A percentile compares a stretch with the other conserved stretches of the same genome.
Conservation (phyloP, 2,329 filamentous ascomycete species). For the Aspergillus tanneri region DNA sequence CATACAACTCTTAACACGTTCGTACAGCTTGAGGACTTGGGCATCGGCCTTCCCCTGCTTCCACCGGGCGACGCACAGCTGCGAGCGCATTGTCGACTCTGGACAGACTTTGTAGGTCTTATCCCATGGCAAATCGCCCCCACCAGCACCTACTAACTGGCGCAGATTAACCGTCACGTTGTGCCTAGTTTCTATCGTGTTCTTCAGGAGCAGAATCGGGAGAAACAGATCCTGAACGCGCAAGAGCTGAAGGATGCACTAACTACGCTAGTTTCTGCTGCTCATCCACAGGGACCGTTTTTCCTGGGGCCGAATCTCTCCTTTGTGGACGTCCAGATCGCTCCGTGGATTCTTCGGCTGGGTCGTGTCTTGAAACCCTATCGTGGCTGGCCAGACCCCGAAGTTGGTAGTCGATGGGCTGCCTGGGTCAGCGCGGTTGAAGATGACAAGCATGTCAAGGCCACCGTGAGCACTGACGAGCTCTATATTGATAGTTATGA, state of each 20-base stretch:
- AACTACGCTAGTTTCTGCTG: slow-evolving; percentile 58
- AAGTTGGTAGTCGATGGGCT: slow-evolving; percentile 64
- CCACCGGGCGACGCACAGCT: slow-evolving; percentile 64
- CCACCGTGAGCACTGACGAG: slow-evolving; percentile 65
- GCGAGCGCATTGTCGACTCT: slow-evolving; percentile 72
- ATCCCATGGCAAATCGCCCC: slow-evolving; percentile 2
- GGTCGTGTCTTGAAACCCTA: slow-evolving; percentile 65
- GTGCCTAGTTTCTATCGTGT: slow-evolving; percentile 74
- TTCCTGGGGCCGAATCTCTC: slow-evolving; percentile 60
- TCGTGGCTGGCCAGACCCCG: slow-evolving; percentile 64
- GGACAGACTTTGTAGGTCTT: slow-evolving; percentile 70
- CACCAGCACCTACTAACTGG: slow-evolving; percentile 31
- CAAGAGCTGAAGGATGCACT: slow-evolving; percentile 67
- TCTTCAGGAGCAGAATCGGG: slow-evolving; percentile 62
- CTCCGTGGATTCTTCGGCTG: slow-evolving; percentile 71
- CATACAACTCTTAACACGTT: not conserved
- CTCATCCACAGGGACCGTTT: slow-evolving; percentile 63
- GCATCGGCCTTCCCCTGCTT: slow-evolving; percentile 59
- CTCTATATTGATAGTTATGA: slow-evolving; percentile 68
- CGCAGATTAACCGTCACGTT: slow-evolving; percentile 72
- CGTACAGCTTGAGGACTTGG: slow-evolving; percentile 70
- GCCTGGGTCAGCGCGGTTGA: slow-evolving; percentile 71
- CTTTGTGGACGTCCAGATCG: slow-evolving; percentile 73
- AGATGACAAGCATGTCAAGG: slow-evolving; percentile 59
- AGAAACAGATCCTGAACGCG: slow-evolving; percentile 59